Conservation (phyloP, 2,329 filamentous ascomycete species). For the Juglanconis juglandina region DNA sequence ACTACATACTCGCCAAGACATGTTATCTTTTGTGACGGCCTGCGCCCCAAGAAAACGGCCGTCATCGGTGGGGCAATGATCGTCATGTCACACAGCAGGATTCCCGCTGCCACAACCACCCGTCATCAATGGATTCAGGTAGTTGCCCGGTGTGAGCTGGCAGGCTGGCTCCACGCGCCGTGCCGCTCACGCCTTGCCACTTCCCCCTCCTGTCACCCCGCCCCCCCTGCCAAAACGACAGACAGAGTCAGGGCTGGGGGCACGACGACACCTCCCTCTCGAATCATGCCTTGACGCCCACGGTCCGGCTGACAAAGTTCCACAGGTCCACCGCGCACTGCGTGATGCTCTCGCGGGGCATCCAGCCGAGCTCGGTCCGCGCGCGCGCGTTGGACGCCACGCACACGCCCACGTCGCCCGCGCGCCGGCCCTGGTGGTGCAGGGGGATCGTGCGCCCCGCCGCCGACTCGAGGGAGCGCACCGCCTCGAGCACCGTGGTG, state of each 20-base stretch:
- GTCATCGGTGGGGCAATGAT: too few species aligned
- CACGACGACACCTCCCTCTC: neutral
- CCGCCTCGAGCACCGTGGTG: constrained; percentile 42
- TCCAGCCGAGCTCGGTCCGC: constrained; percentile 41
- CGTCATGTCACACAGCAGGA: too few species aligned
- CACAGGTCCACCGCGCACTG: constrained; percentile 32
- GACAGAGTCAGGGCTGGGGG: neutral
- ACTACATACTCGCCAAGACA: too few species aligned
- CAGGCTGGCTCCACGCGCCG: too few species aligned
- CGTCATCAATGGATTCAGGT: too few species aligned
- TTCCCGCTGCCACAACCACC: too few species aligned
- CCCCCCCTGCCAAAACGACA: too few species aligned
- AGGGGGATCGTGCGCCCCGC: constrained; percentile 35
- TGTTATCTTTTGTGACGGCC: too few species aligned
- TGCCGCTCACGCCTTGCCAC: too few species aligned
- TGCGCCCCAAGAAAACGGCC: too few species aligned
- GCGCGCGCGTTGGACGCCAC: constrained; percentile 40
- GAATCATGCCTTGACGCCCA: neutral
- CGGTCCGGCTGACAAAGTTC: constrained; percentile 27
- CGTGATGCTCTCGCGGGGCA: constrained; percentile 28
- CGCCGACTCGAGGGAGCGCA: constrained; percentile 36
- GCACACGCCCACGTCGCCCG: constrained; percentile 42
- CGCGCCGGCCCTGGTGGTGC: constrained; percentile 33
- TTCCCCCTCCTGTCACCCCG: too few species aligned
- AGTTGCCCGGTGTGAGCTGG: too few species aligned